Conservation (phyloP, 208 protist genomes). For the Vickermania ingenoplastis region DNA sequence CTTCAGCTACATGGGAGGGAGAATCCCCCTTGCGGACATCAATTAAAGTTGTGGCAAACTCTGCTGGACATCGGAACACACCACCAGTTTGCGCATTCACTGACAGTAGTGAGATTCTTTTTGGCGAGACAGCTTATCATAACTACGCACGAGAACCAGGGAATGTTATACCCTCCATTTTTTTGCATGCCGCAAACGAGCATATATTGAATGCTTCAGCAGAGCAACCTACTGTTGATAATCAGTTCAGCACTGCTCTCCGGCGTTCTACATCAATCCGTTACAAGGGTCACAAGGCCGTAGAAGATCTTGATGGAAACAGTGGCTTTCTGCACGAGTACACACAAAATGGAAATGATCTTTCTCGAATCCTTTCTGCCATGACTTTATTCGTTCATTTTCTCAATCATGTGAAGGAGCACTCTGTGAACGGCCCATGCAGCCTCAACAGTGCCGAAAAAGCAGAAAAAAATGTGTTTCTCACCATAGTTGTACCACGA, state of each 20-base stretch:
- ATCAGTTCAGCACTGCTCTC: slow-evolving; percentile 34
- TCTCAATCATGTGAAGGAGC: slow-evolving; percentile 78
- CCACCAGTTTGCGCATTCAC: slow-evolving; percentile 50
- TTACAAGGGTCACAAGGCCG: slow-evolving; percentile 17
- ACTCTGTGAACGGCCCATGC: slow-evolving; percentile 67
- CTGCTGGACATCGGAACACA: slow-evolving; percentile 68
- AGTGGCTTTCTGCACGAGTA: neutral
- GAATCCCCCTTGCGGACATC: too few relatives aligned
- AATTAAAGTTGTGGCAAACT: slow-evolving; percentile 54
- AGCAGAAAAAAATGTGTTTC: slow-evolving; percentile 23
- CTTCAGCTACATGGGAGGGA: neutral
- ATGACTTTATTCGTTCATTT: slow-evolving; percentile 71
- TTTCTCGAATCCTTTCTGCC: slow-evolving; percentile 32
- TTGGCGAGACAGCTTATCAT: slow-evolving; percentile 66
- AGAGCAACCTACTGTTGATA: slow-evolving; percentile 24
- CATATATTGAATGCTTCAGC: slow-evolving; percentile 3
- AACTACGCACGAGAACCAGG: slow-evolving; percentile 57
- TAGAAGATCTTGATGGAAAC: slow-evolving; percentile 10
- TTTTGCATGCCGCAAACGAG: slow-evolving; percentile 44
- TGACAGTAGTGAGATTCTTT: slow-evolving; percentile 60
- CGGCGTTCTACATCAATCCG: too few relatives aligned
- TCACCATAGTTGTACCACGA: slow-evolving; percentile 72
- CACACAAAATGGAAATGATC: neutral
- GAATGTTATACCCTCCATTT: slow-evolving; percentile 72
- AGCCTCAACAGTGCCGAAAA: slow-evolving; percentile 21